Evolutionary conservation across 2,329 filamentous ascomycete species (phyloP).

Genomic region (Fusarium armeniacum): DNA sequence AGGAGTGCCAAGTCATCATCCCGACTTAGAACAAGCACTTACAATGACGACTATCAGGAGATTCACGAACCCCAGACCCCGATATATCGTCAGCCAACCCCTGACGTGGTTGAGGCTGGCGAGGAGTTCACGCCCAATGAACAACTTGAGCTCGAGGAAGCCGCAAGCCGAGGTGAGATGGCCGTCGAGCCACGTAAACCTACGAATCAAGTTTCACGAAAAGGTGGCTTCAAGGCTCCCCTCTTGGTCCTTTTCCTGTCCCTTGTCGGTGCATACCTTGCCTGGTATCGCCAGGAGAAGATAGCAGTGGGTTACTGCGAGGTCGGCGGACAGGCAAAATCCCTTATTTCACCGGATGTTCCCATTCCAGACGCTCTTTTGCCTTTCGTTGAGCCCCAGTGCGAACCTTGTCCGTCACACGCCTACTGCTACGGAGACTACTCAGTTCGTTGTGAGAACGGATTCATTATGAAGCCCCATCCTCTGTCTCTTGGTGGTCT

Average conservation of each 20-base stretch:
- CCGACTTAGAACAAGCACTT: constrained; percentile 60
- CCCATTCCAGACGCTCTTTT: constrained; percentile 79
- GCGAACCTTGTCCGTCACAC: constrained; percentile 90
- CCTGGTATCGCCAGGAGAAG: constrained; percentile 95
- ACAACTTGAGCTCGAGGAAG: constrained; percentile 82
- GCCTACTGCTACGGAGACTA: constrained; percentile 88
- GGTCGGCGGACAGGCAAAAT: constrained; percentile 74
- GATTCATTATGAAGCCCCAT: constrained; percentile 88
- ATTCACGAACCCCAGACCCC: constrained; percentile 51
- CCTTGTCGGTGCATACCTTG: constrained; percentile 78
- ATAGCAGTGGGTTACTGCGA: constrained; percentile 96
- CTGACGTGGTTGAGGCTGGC: constrained; percentile 71
- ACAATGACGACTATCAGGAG: constrained; percentile 51
- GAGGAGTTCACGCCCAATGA: constrained; percentile 97
- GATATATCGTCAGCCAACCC: constrained; percentile 50
- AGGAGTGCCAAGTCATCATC: constrained; percentile 60
- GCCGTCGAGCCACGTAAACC: constrained; percentile 61
- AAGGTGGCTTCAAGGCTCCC: constrained; percentile 71
- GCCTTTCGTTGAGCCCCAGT: constrained; percentile 80
- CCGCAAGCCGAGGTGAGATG: constrained; percentile 67
- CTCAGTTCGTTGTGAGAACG: constrained; percentile 83
- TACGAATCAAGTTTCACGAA: constrained; percentile 54
- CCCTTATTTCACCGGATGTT: constrained; percentile 64
- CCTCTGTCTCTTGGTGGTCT: constrained; percentile 85
- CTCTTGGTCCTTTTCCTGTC: constrained; percentile 79